These are phyloP conservation scores for Peterozyma toletana DNA, from an alignment of 805 yeast species.

Conservation along the genomic window DNA sequence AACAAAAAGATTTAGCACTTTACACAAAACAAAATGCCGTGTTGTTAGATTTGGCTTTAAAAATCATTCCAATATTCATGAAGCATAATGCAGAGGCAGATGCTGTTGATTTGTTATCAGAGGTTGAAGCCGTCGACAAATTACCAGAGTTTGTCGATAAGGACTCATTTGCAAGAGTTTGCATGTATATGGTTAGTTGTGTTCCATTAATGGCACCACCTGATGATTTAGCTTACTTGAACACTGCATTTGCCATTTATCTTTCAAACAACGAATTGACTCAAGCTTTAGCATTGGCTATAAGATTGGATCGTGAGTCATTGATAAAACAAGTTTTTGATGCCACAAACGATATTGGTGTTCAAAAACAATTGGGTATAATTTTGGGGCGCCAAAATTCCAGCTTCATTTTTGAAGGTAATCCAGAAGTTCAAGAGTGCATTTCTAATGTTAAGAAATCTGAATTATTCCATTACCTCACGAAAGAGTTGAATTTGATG, in stretches of 20 bases:
- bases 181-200: slow-evolving; percentile 91
- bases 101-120: slow-evolving; percentile 89
- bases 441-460: slow-evolving; percentile 73
- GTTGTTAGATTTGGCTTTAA: slow-evolving; percentile 59
- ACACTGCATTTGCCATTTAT: slow-evolving; percentile 85
- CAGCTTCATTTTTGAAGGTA: slow-evolving; percentile 59
- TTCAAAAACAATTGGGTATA: slow-evolving; percentile 88
- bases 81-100: slow-evolving; percentile 98
- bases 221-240: slow-evolving; percentile 78
- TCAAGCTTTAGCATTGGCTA: slow-evolving; percentile 85
- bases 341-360: slow-evolving; percentile 63
- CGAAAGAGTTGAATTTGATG: slow-evolving; percentile 78
- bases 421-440: slow-evolving; percentile 74
- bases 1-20: slow-evolving; percentile 5
- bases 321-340: slow-evolving; percentile 75
- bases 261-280: slow-evolving; percentile 72
- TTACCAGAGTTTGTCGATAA: slow-evolving; percentile 81
- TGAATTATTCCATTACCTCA: slow-evolving; percentile 73
- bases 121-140: slow-evolving; percentile 80
- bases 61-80: slow-evolving; percentile 82
- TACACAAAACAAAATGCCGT: slow-evolving; percentile 16
- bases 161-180: slow-evolving; percentile 78
- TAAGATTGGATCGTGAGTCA: slow-evolving; percentile 77
- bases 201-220: slow-evolving; percentile 96
- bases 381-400: slow-evolving; percentile 83